phyloP scores from a whole-genome alignment of 495 filamentous ascomycete species.

The Penicillium flavigenum region DNA sequence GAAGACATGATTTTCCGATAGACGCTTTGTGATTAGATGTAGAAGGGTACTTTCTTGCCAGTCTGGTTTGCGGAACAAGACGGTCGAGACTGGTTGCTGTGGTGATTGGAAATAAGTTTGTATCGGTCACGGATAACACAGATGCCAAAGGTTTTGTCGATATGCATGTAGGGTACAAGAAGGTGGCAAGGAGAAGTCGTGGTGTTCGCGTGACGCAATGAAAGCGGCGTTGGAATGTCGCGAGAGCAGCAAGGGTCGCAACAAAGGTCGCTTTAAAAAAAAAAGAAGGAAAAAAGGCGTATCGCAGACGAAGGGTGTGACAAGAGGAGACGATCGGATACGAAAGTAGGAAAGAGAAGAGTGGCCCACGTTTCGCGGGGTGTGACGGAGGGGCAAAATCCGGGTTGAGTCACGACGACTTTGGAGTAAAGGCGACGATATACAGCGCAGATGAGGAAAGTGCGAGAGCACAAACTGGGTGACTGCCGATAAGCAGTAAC shows the following conservation, averaged over 20 bases:
- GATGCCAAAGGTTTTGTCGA: constrained; percentile 2
- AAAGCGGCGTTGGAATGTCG: constrained; percentile 28
- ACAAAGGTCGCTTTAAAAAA: not conserved
- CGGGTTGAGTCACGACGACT: constrained; percentile 29
- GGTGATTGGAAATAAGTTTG: not conserved
- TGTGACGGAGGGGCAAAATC: constrained; percentile 16
- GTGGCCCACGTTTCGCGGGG: constrained; percentile 29
- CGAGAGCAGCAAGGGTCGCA: not conserved
- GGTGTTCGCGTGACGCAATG: constrained; percentile 24
- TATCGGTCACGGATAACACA: constrained; percentile 1
- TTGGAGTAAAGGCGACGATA: not conserved
- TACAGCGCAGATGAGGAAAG: not conserved
- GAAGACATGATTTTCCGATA: constrained; percentile 30
- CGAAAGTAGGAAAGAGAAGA: constrained; percentile 14
- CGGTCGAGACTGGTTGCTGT: not conserved
- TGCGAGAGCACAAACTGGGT: not conserved
- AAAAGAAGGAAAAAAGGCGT: not conserved
- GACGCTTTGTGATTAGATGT: constrained; percentile 3
- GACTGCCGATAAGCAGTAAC: constrained; percentile 1
- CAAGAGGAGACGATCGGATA: constrained; percentile 8
- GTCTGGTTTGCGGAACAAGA: not conserved
- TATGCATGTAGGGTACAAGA: constrained; percentile 7
- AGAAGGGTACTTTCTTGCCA: constrained; percentile 8
- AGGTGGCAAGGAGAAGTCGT: constrained; percentile 9
- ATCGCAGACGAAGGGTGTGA: not conserved